phyloP scores from a whole-genome alignment of 805 yeast species.

The Kurtzmaniella cleridarum region DNA sequence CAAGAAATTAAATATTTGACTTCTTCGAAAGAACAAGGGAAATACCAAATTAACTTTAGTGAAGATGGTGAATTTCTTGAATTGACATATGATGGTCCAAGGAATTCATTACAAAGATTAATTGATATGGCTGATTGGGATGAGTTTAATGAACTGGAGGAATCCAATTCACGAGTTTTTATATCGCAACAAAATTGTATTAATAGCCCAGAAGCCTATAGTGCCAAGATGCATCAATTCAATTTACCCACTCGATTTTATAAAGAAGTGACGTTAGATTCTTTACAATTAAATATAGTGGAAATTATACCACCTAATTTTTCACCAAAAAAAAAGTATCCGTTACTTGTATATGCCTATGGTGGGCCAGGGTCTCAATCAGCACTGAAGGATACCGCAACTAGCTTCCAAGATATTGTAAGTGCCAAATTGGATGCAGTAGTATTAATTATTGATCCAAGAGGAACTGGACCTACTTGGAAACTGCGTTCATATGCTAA shows the following conservation, averaged over 20 bases:
- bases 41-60: conserved; percentile 65
- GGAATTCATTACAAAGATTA: conserved; percentile 71
- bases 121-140: conserved; percentile 32
- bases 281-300: conserved; percentile 41
- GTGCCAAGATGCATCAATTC: conserved; percentile 20
- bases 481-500: conserved; percentile 51
- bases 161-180: too few species aligned
- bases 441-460: conserved; percentile 66
- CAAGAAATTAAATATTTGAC: conserved; percentile 42
- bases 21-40: conserved; percentile 50
- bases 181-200: conserved; percentile 8
- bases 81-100: conserved; percentile 70
- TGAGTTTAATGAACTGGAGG: conserved; percentile 8
- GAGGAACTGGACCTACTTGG: conserved; percentile 86
- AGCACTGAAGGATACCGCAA: conserved; percentile 39
- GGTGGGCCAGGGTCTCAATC: conserved; percentile 81
- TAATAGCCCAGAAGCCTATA: conserved; percentile 14
- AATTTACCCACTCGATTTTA: conserved; percentile 50
- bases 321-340: conserved; percentile 41
- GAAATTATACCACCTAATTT: conserved; percentile 61
- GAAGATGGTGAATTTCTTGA: conserved; percentile 66
- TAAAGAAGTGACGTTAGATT: conserved; percentile 22
- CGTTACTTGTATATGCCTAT: conserved; percentile 62
- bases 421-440: conserved; percentile 55
- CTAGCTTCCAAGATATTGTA: conserved; percentile 56